Base-by-base conservation (phyloP, 2,329 filamentous ascomycete species). In the Drechslerella stenobrocha region DNA sequence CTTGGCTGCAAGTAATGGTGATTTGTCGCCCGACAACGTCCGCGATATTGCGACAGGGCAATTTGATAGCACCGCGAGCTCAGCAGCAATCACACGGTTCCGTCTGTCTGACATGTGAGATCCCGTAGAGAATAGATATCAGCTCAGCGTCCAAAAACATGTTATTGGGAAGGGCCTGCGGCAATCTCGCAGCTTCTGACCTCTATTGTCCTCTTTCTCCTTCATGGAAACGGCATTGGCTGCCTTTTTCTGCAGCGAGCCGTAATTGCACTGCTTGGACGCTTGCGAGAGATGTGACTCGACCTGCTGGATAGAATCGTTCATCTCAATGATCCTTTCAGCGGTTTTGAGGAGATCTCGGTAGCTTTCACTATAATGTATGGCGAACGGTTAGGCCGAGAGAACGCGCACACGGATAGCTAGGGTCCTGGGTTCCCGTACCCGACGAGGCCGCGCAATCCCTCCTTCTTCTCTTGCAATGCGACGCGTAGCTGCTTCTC, bases 281-380 rank as follows among this genome's bases (percentile, higher is more conserved):
- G 86, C 79, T 56, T 80, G 79, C 4, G 80, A 77, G 42, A 87
- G 76, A 32, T 79, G 79, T 1, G 75, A 75, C 73, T 87, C 85
- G 15, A 84, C 81, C 20, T 78, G 75, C 70, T 82, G 79, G 73
- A 85, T 84, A 69, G 83, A 79, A 20, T 76, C 76, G 70, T 87
- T 83, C 83, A 87, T 86, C 34, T 83, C 79, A 58, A 87, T 82
- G 70, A 87, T 87, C 1, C 81, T 81, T 73, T 87, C 84, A 18
- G 85, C 85, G 0, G 85, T 87, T 35, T 81, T 81, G 53, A 87
- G 79, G 4, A 87, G 79, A 64, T 84, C 84, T 58, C 85, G 82
- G 72, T 87, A 87, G 74, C 84, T 83, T 72, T 82, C 80, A 18
- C 83, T 85, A 71, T 20, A 46, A 23, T 9, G 8, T 44, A 53